Base-by-base conservation (phyloP, 2,329 filamentous ascomycete species). In the Lasiodiplodia gonubiensis region DNA sequence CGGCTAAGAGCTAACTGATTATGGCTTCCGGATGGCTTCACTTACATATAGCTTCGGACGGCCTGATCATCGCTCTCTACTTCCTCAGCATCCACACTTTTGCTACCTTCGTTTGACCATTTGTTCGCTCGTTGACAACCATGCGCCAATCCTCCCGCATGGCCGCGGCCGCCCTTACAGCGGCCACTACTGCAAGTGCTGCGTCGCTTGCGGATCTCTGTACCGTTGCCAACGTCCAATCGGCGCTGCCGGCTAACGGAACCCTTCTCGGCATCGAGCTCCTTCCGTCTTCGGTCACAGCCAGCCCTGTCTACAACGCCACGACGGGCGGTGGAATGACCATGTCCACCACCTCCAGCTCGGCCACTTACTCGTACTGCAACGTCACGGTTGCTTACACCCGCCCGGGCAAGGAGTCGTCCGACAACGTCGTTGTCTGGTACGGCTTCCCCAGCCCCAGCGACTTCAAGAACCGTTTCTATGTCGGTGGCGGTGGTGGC, bases 401-500 rank as follows among this genome's bases (percentile, higher is more conserved):
- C 2, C 83, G 84, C 64, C 73, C 78, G 37, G 82, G 81, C 33
- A 73, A 69, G n/a, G 42, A 46, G 42, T n/a, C 42, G n/a, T 64
- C 71, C 14, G 72, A 74, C 51, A 30, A 49, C n/a, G 67, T 69
- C 2, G 49, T 55, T 42, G 71, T 83, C 4, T 74, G 75, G 30
- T 81, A 80, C 71, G 83, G 79, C 74, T 75, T 84, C 11, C 83
- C 83, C 0, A 70, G 78, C 3, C 82, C 82, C 0, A 72, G 72
- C 2, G 74, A 76, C 25, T 85, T 82, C 71, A 71, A 83, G 70
- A 83, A 82, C 55, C 78, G 83, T 2, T 85, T 79, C 68, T 74
- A 84, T n/a, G 76, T 80, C 0, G 80, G 79, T 2, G 83, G 83
- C 52, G 83, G 83, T 10, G 83, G 81, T 55, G 83, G 82, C 4